Evolutionary conservation across 331 rosid species (phyloP).

Genomic region (Quercus phellos): DNA sequence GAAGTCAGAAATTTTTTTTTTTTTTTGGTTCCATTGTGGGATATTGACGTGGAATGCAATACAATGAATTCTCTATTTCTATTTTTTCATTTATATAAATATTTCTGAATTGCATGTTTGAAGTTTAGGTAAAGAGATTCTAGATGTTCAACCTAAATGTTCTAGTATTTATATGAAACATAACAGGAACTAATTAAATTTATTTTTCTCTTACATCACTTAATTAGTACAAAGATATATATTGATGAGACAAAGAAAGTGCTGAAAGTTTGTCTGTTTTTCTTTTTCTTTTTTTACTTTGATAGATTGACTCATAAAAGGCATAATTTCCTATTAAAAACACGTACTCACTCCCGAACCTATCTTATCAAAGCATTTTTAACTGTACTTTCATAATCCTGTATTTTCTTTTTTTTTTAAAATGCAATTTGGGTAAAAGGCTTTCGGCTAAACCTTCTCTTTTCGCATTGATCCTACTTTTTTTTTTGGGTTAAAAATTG

Average conservation of each 20-base stretch:
- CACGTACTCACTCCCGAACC: background rate
- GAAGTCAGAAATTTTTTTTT: too few relatives aligned
- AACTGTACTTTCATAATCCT: constrained; percentile 29
- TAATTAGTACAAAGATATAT: too few relatives aligned
- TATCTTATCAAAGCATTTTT: constrained; percentile 16
- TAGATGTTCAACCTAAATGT: background rate
- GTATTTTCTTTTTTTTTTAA: background rate
- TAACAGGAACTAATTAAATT: background rate
- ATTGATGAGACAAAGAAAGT: background rate
- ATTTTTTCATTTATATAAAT: background rate
- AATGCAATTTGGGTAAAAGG: background rate
- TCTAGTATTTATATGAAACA: background rate
- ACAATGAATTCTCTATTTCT: background rate
- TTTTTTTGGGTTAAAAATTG: background rate
- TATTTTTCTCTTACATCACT: too few relatives aligned
- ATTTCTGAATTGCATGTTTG: background rate
- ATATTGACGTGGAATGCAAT: constrained; percentile 32
- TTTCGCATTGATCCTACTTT: background rate
- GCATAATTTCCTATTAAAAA: background rate
- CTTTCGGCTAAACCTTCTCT: constrained; percentile 28
- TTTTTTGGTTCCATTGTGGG: constrained; percentile 10
- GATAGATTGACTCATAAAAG: background rate
- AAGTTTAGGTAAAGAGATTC: constrained; percentile 6
- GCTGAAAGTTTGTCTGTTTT: background rate
- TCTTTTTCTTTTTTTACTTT: background rate